Evolutionary conservation across 352 stramenopile species (phyloP).

Genomic region (Phytophthora melonis): DNA sequence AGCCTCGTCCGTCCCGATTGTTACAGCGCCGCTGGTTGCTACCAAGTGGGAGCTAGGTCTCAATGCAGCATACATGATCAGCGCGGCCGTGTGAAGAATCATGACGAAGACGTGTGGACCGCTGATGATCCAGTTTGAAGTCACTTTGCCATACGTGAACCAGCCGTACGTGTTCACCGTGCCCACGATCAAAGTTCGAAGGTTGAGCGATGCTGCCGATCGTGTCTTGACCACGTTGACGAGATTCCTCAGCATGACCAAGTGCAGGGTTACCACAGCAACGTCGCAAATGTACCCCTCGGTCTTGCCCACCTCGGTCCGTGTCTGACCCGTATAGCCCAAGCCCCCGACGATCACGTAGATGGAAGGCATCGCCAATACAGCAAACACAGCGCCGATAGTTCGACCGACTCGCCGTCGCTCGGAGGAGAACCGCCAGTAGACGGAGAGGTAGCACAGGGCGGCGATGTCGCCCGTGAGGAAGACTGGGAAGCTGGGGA

Average conservation of each 20-base stretch:
- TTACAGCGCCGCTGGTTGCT: neutral
- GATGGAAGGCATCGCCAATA: constrained; percentile 23
- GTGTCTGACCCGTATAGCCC: constrained; percentile 26
- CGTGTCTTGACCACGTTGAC: constrained; percentile 37
- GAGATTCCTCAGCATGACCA: constrained; percentile 47
- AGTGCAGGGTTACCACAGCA: constrained; percentile 43
- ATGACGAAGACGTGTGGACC: constrained; percentile 49
- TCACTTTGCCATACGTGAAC: constrained; percentile 47
- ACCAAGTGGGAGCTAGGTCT: constrained; percentile 2
- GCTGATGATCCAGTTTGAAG: constrained; percentile 55
- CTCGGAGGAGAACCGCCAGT: constrained; percentile 25
- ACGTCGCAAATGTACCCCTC: constrained; percentile 38
- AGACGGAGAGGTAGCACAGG: constrained; percentile 27
- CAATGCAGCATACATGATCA: constrained; percentile 24
- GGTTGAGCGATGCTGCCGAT: constrained; percentile 44
- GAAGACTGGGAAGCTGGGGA: constrained; percentile 39
- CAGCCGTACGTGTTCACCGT: constrained; percentile 57
- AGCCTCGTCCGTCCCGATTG: neutral
- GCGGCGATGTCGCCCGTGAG: constrained; percentile 32
- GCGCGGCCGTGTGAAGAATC: constrained; percentile 26
- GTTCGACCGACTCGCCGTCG: constrained; percentile 6
- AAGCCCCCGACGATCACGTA: constrained; percentile 29
- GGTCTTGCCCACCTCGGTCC: constrained; percentile 16
- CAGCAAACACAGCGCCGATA: neutral
- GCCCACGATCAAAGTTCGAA: constrained; percentile 43